These are phyloP conservation scores for Tranzscheliella williamsii DNA, from an alignment of 1,284 basidiomycete genomes.

Conservation along the genomic window DNA sequence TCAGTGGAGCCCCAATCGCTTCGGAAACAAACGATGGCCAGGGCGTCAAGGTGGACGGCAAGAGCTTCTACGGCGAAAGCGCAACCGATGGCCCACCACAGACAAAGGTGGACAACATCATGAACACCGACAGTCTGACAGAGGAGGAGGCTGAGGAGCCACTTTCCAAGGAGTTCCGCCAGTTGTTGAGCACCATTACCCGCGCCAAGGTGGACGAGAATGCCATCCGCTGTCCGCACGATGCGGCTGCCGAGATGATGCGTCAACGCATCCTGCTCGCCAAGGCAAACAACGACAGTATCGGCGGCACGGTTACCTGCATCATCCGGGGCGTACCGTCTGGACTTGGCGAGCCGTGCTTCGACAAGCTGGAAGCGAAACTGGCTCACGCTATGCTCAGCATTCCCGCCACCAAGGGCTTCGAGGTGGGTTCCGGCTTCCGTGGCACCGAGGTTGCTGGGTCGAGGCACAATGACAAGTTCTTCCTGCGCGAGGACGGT, in stretches of 20 bases:
- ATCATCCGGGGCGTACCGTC: constrained; percentile 86
- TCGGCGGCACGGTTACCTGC: constrained; percentile 95
- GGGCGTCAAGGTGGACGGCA: constrained; percentile 5
- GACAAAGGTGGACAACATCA: constrained; percentile 47
- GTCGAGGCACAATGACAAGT: constrained; percentile 89
- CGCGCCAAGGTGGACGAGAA: constrained; percentile 87
- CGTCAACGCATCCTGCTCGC: constrained; percentile 90
- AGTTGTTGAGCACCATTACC: constrained; percentile 78
- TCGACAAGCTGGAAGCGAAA: constrained; percentile 97
- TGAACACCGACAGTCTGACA: constrained; percentile 65
- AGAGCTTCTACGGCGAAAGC: constrained; percentile 38
- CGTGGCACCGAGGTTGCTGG: constrained; percentile 92
- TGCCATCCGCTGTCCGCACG: constrained; percentile 86
- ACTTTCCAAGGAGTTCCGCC: constrained; percentile 78
- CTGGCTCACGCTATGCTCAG: constrained; percentile 98
- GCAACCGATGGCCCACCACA: constrained; percentile 62
- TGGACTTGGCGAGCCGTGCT: constrained; percentile 94
- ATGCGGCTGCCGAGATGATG: constrained; percentile 85
- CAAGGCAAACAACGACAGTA: constrained; percentile 87
- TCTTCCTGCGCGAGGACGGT: constrained; percentile 72
- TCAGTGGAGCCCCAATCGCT: constrained; percentile 6
- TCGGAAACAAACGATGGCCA: constrained; percentile 6
- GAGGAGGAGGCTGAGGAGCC: constrained; percentile 77
- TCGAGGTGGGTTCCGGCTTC: constrained; percentile 98
- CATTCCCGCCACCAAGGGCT: constrained; percentile 97